Percentiles rank a stretch among this genome's conserved stretches.
Evolutionary conservation across 2,329 filamentous ascomycete genomes (phyloP).

Genomic region (Neonectria sp.): DNA sequence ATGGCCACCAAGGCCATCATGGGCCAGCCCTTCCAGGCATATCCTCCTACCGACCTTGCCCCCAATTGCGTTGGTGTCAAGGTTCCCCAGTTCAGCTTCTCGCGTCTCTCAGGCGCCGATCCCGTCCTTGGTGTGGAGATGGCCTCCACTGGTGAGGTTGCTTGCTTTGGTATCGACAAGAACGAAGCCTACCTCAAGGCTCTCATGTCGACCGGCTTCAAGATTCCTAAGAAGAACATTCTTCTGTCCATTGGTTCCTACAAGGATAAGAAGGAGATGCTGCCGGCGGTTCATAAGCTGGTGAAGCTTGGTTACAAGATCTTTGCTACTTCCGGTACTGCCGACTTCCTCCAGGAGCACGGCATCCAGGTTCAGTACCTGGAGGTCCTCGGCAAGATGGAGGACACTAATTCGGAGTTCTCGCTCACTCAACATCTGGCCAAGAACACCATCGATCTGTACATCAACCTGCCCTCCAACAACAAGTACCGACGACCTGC

Average conservation of each 20-base stretch:
- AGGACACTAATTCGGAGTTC: conserved; percentile 94
- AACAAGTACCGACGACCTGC: conserved; percentile 97
- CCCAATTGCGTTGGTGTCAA: conserved; percentile 94
- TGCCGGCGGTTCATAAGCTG: conserved; percentile 91
- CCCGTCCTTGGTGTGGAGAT: conserved; percentile 98
- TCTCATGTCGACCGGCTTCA: conserved; percentile 95
- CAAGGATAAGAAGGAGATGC: conserved; percentile 98
- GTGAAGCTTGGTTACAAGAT: conserved; percentile 94
- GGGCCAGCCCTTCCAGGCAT: conserved; percentile 84
- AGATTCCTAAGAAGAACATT: conserved; percentile 95
- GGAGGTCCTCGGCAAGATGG: conserved; percentile 85
- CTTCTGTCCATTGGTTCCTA: conserved; percentile 95
- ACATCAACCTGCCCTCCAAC: conserved; percentile 99
- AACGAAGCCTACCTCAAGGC: conserved; percentile 99
- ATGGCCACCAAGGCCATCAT: conserved; percentile 99
- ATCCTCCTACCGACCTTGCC: conserved; percentile 83
- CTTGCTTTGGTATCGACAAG: conserved; percentile 95
- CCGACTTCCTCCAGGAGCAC: conserved; percentile 95
- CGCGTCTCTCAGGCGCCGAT: conserved; percentile 93
- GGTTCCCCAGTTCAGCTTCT: conserved; percentile 99
- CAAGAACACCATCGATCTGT: conserved; percentile 98
- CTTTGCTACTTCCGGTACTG: conserved; percentile 95
- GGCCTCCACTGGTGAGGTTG: conserved; percentile 98
- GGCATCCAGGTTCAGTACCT: conserved; percentile 93
- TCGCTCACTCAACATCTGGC: conserved; percentile 96